Percentiles rank a stretch among this genome's conserved stretches.
Evolutionary conservation across 1,139 yeast genomes (phyloP).

Genomic region (Pichia sp.): DNA sequence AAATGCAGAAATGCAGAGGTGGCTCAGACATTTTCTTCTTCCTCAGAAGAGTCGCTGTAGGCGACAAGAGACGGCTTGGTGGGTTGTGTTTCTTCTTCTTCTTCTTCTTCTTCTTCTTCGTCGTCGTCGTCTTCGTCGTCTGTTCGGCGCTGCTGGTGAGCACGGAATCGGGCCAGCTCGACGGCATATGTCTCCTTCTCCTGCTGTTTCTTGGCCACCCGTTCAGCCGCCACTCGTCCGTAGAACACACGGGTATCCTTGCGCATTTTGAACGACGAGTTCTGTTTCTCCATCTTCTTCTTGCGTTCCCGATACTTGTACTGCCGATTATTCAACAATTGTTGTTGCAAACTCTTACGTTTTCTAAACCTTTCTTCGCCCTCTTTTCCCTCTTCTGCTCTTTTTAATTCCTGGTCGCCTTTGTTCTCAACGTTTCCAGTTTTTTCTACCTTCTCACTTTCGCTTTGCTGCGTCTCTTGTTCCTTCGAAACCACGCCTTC

Average conservation of each 20-base stretch:
- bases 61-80: background rate
- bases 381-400: background rate
- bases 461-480: background rate
- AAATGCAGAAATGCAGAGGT: too few relatives aligned
- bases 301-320: slow-evolving; percentile 35
- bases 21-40: background rate
- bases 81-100: slow-evolving; percentile 3
- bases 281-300: slow-evolving; percentile 33
- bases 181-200: slow-evolving; percentile 16
- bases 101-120: background rate
- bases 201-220: slow-evolving; percentile 7
- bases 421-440: background rate
- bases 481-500: too few relatives aligned
- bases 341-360: slow-evolving; percentile 31
- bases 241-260: slow-evolving; percentile 31
- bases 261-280: slow-evolving; percentile 37
- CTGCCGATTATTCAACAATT: slow-evolving; percentile 35
- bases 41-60: slow-evolving; percentile 6
- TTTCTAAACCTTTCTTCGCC: background rate
- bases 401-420: background rate
- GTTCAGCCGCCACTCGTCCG: slow-evolving; percentile 14
- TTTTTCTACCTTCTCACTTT: background rate
- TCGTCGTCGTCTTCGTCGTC: background rate
- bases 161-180: slow-evolving; percentile 18
- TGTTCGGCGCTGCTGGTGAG: background rate